phyloP scores from a whole-genome alignment of 495 filamentous ascomycete genomes.

The Daldinia concentrica region DNA sequence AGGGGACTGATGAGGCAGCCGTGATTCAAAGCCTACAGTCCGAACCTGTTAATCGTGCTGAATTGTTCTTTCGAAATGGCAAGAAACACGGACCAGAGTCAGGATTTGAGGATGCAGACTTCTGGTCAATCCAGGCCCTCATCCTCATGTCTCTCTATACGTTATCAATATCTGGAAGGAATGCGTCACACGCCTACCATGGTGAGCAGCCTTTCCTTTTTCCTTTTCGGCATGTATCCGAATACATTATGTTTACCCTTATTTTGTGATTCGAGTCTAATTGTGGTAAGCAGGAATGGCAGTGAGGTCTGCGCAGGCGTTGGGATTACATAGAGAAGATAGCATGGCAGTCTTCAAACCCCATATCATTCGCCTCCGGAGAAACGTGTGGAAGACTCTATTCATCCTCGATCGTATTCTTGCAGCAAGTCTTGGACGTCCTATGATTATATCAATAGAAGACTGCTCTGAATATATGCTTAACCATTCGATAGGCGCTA shows the following conservation, averaged over 20 bases:
- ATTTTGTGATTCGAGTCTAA: constrained; percentile 18
- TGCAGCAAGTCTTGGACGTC: constrained; percentile 66
- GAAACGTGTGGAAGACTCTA: constrained; percentile 68
- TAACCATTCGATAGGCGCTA: constrained; percentile 50
- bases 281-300: constrained; percentile 63
- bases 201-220: constrained; percentile 49
- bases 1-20: constrained; percentile 56
- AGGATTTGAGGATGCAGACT: constrained; percentile 69
- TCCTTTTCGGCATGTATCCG: background rate
- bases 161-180: constrained; percentile 64
- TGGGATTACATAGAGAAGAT: constrained; percentile 70
- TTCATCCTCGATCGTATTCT: constrained; percentile 71
- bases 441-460: constrained; percentile 68
- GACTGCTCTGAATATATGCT: constrained; percentile 65
- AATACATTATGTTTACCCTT: background rate
- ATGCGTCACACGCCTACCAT: constrained; percentile 67
- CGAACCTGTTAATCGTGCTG: constrained; percentile 59
- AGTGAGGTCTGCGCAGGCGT: constrained; percentile 65
- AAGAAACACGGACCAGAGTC: constrained; percentile 61
- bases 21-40: constrained; percentile 62
- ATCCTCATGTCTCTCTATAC: constrained; percentile 69
- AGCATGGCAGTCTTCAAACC: constrained; percentile 62
- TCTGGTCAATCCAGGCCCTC: constrained; percentile 70
- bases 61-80: constrained; percentile 68
- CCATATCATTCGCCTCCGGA: constrained; percentile 56